Evolutionary conservation across 495 filamentous ascomycete species (phyloP), one percentile per base, ranked within the genome.

Genomic region (Podospora anserina): DNA sequence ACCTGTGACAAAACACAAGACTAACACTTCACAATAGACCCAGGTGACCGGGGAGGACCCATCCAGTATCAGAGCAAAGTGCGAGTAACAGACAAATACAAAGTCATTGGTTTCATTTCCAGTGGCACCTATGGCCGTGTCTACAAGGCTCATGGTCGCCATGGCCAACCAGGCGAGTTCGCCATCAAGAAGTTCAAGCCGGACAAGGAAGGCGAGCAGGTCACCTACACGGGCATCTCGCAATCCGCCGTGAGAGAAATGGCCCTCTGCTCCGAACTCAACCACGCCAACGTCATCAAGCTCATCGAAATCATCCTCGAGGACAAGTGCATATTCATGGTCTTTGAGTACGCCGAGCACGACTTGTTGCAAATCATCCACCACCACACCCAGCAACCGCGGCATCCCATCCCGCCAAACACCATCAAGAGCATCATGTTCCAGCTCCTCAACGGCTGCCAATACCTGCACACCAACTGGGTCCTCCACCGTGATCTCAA

Each of bases 101-200:
- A 94, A 67, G 92, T 99, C 72, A 87, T 99, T 63, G 95, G 95
- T 32, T 99, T 99, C 85, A 99, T 98, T 74, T 95, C 91, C 74
- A 96, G 92, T 70, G 95, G 95, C 53, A 99, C 95, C n/a, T 99
- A 99, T 87, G 95, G 95, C 28, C 89, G 94, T 4, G 95, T 99
- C 15, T 99, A 98, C 86, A 99, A 98, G 77, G 95, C 95, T 20
- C 79, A 90, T 16, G 90, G 92, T 70, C 90, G 89, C 72, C 89
- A 94, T 79, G 83, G 81, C 68, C 83, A 84, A 69, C 73, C 78
- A 2, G 93, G 91, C 69, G 93, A 96, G 74, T 97, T 96, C 77
- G 94, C 94, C 65, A 98, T 98, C 81, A 98, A 98, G 79, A 97
- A 97, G 88, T 99, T 99, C 88, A 99, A 99, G 82, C 95, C 95